phyloP scores from a whole-genome alignment of 2,329 filamentous ascomycete genomes.

The Phialemoniopsis sp. region DNA sequence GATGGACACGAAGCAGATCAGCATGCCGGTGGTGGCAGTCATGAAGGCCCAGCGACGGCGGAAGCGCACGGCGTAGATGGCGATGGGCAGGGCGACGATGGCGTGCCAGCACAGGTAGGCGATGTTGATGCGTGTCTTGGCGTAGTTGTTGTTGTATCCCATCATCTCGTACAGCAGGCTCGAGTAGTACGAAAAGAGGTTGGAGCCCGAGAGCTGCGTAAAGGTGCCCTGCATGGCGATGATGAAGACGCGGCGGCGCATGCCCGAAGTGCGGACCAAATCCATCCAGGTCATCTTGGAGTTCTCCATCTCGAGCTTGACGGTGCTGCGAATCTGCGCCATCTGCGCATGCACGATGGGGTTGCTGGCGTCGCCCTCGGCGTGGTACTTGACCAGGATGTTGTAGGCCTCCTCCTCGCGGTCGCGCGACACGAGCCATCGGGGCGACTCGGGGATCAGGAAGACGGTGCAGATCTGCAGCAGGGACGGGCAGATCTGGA shows the following conservation, averaged over 20 bases:
- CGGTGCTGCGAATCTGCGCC: slow-evolving; percentile 33
- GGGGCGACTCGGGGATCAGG: slow-evolving; percentile 55
- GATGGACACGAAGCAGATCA: too few species aligned
- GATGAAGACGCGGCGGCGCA: slow-evolving; percentile 7
- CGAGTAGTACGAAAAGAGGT: slow-evolving; percentile 29
- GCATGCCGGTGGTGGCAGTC: too few species aligned
- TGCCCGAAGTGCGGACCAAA: slow-evolving; percentile 5
- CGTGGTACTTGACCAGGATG: slow-evolving; percentile 38
- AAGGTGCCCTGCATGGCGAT: slow-evolving; percentile 3
- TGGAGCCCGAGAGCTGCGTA: slow-evolving; percentile 10
- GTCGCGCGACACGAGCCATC: slow-evolving; percentile 51
- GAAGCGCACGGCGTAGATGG: too few species aligned
- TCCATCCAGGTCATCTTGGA: slow-evolving; percentile 27
- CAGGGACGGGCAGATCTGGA: slow-evolving; percentile 53
- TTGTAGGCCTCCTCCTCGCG: slow-evolving; percentile 52
- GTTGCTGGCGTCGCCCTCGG: slow-evolving; percentile 18
- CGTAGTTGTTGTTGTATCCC: slow-evolving; percentile 20
- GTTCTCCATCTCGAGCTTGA: slow-evolving; percentile 45
- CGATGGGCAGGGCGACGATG: too few species aligned
- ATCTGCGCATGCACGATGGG: slow-evolving; percentile 6
- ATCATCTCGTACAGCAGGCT: slow-evolving; percentile 21
- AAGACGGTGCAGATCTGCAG: slow-evolving; percentile 42
- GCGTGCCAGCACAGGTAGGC: too few species aligned
- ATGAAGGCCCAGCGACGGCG: too few species aligned
- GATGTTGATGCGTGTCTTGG: slow-evolving; percentile 24